Evolutionary conservation across 2,329 filamentous ascomycete species (phyloP).

Genomic region (Neofusicoccum sp.): DNA sequence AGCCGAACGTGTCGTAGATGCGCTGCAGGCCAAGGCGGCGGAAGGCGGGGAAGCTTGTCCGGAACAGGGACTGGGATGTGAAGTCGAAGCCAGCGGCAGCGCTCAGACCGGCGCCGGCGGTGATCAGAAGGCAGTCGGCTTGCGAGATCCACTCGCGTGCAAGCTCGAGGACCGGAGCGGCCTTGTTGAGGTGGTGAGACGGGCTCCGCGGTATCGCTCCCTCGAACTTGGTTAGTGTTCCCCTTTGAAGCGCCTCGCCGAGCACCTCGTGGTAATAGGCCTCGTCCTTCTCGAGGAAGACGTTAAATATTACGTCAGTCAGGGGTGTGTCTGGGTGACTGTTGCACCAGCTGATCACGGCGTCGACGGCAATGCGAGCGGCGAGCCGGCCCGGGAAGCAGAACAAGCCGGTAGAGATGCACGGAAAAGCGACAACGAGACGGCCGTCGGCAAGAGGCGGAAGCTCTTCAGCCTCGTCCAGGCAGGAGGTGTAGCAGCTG

Average conservation of each 20-base stretch:
- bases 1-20: constrained; percentile 37
- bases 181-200: no score
- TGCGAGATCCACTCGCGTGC: constrained; percentile 26
- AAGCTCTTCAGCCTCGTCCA: constrained; percentile 29
- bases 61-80: constrained; percentile 32
- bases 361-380: constrained; percentile 29
- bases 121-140: constrained; percentile 29
- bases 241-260: background rate
- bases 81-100: constrained; percentile 37
- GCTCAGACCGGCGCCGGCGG: constrained; percentile 36
- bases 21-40: constrained; percentile 28
- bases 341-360: constrained; percentile 30
- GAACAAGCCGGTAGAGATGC: constrained; percentile 38
- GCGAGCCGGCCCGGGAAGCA: constrained; percentile 32
- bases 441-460: constrained; percentile 24
- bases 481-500: constrained; percentile 32
- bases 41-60: constrained; percentile 32
- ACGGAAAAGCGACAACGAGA: constrained; percentile 34
- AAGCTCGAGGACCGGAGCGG: background rate
- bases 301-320: constrained; percentile 35
- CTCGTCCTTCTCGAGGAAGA: constrained; percentile 30
- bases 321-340: constrained; percentile 27
- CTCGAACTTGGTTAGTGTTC: background rate
- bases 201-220: background rate
- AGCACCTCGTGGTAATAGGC: constrained; percentile 24